phyloP scores from a whole-genome alignment of 225 moss, liverwort and hornwort species.

The Marchantia polymorpha region DNA sequence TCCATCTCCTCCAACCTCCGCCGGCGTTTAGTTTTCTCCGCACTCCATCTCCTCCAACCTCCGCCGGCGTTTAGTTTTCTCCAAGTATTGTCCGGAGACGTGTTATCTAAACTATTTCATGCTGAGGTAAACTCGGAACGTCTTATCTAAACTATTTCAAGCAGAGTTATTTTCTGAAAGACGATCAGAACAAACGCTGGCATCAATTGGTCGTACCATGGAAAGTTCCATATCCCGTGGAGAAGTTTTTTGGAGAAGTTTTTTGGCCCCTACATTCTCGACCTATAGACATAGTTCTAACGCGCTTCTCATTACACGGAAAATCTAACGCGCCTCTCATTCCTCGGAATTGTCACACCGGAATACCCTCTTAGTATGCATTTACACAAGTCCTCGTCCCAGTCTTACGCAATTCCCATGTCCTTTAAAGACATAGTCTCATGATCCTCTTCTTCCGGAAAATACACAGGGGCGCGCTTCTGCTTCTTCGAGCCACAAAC shows the following conservation, averaged over 20 bases:
- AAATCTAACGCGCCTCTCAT: constrained; percentile 5
- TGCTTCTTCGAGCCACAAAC: constrained; percentile 26
- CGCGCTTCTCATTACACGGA: too few relatives aligned
- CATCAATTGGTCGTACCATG: constrained; percentile 24
- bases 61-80: too few relatives aligned
- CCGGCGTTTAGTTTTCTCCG: too few relatives aligned
- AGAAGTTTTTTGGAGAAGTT: too few relatives aligned
- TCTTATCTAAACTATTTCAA: constrained; percentile 5
- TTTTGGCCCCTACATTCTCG: constrained; percentile 18
- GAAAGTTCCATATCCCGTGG: constrained; percentile 24
- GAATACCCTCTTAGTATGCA: constrained; percentile 48
- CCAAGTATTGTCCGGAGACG: too few relatives aligned
- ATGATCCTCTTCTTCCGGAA: constrained; percentile 49
- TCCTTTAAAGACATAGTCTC: constrained; percentile 34
- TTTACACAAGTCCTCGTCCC: constrained; percentile 50
- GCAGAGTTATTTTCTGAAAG: constrained; percentile 3
- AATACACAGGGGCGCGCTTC: constrained; percentile 34
- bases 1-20: too few relatives aligned
- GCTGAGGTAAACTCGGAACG: too few relatives aligned
- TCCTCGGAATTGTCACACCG: constrained; percentile 22
- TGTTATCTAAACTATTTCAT: too few relatives aligned
- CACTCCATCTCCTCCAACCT: too few relatives aligned
- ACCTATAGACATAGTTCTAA: constrained; percentile 25
- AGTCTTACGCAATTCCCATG: constrained; percentile 56
- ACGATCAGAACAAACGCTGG: neutral